phyloP scores from a whole-genome alignment of 2,329 filamentous ascomycete genomes.

The Truncatella angustata region DNA sequence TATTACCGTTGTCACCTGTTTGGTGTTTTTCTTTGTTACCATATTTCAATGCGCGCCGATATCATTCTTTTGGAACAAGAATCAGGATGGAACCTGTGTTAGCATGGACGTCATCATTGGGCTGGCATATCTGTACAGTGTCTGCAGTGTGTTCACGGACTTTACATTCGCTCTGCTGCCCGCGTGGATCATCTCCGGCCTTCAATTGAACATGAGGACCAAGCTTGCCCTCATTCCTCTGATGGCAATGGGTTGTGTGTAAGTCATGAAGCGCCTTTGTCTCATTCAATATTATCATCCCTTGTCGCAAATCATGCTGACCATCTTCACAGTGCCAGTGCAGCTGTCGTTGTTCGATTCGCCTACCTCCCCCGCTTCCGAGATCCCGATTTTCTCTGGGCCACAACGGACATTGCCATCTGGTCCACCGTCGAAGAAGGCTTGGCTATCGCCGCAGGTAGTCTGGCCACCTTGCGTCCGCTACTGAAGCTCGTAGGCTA shows the following conservation, averaged over 20 bases:
- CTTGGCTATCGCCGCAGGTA: conserved; percentile 46
- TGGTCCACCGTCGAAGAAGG: conserved; percentile 48
- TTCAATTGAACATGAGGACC: conserved; percentile 44
- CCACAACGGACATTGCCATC: conserved; percentile 43
- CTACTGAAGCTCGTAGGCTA: conserved; percentile 21
- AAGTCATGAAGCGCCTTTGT: too few species aligned
- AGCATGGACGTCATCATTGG: conserved; percentile 35
- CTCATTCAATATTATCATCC: background rate
- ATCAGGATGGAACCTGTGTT: conserved; percentile 21
- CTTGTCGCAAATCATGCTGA: background rate
- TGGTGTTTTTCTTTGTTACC: conserved; percentile 19
- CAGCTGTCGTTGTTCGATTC: conserved; percentile 41
- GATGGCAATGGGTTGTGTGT: conserved; percentile 46
- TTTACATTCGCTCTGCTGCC: conserved; percentile 48
- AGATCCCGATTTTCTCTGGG: conserved; percentile 42
- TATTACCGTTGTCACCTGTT: conserved; percentile 15
- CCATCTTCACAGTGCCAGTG: conserved; percentile 30
- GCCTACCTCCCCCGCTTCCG: conserved; percentile 36
- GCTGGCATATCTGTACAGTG: conserved; percentile 43
- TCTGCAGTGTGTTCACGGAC: conserved; percentile 44
- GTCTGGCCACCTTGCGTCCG: conserved; percentile 45
- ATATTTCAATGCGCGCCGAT: conserved; percentile 19
- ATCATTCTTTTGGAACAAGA: conserved; percentile 18
- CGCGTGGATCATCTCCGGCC: conserved; percentile 43
- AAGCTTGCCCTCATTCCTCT: conserved; percentile 45